Evolutionary conservation across 2,329 filamentous ascomycete genomes (phyloP).

Genomic region (Blastomyces percursus): DNA sequence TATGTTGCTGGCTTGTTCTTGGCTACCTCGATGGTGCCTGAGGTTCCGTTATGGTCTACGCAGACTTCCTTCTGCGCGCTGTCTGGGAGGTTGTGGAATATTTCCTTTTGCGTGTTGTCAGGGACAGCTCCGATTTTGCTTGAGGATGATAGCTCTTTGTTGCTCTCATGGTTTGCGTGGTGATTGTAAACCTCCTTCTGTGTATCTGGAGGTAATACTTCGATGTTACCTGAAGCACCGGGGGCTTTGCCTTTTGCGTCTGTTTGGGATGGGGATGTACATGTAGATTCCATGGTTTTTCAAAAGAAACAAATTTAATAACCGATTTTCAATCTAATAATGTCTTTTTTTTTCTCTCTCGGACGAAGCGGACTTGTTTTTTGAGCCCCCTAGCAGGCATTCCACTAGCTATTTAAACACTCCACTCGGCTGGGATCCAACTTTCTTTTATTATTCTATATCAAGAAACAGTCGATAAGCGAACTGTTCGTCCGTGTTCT

Average conservation of each 20-base stretch:
- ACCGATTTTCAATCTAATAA: too few species aligned
- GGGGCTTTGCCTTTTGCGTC: not conserved
- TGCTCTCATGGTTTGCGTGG: not conserved
- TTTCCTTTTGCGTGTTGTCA: not conserved
- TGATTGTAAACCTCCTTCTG: not conserved
- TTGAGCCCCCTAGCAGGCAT: too few species aligned
- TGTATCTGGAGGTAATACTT: not conserved
- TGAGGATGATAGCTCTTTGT: not conserved
- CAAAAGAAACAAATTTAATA: too few species aligned
- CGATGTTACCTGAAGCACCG: not conserved
- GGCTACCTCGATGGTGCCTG: not conserved
- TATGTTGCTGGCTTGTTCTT: not conserved
- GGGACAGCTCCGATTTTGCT: slow-evolving; percentile 1
- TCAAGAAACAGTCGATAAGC: too few species aligned
- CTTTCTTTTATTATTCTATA: too few species aligned
- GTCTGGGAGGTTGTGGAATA: not conserved
- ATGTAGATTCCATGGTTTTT: not conserved
- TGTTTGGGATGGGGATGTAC: not conserved
- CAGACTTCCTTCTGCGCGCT: not conserved
- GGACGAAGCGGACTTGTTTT: too few species aligned
- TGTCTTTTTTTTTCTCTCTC: too few species aligned
- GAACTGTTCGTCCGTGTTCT: too few species aligned
- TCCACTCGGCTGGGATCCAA: too few species aligned
- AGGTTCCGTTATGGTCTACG: not conserved
- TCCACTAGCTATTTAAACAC: too few species aligned